Evolutionary conservation across 2,329 filamentous ascomycete species (phyloP), one percentile per base, ranked within the genome.

Genomic region (Cladophialophora exuberans): DNA sequence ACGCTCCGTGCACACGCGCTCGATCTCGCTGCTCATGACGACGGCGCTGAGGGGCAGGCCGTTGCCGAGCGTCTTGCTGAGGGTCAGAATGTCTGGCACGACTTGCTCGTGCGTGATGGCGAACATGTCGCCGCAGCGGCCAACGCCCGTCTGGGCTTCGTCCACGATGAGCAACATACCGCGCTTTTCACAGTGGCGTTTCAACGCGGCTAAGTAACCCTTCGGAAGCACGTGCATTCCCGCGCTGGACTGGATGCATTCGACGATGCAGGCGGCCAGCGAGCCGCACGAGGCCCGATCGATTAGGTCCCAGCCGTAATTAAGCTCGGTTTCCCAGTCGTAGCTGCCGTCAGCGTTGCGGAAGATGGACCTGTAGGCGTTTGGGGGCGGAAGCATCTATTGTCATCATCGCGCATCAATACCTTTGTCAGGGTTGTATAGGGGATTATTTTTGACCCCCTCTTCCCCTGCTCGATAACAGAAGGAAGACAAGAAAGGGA

Each of bases 281-380:
- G 83, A 85, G 0, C 84, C 84, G 52, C 77, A 79, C 1, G 78
- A 83, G 51, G 82, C 78, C 39, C 76, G 73, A 57, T 88, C 83
- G 17, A 88, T 73, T 69, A 87, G 72, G 15, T 73, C 72, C 76
- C 82, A 87, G 3, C 82, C 83, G 61, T 81, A 87, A 9, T 83
- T 77, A 11, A 88, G 70, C 65, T 88, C 85, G 0, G 81, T 79
- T 60, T 83, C 74, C 84, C 84, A 88, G 65, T 88, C 84, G 59
- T 88, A 83, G 0, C 76, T 76, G 1, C 83, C 83, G 58, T 87
- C 83, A 0, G 77, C 18, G 30, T 79, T 76, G 7, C 80, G 76
- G 67, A 88, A 88, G 0, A 79, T 73, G 0, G 83, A 86, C 3
- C 83, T 79, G 64, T 86, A 87, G 0, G 79, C 74, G 60, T 86